These are phyloP conservation scores for Opeltia flavorubescens DNA, from an alignment of 495 filamentous ascomycete genomes.

Conservation along the genomic window DNA sequence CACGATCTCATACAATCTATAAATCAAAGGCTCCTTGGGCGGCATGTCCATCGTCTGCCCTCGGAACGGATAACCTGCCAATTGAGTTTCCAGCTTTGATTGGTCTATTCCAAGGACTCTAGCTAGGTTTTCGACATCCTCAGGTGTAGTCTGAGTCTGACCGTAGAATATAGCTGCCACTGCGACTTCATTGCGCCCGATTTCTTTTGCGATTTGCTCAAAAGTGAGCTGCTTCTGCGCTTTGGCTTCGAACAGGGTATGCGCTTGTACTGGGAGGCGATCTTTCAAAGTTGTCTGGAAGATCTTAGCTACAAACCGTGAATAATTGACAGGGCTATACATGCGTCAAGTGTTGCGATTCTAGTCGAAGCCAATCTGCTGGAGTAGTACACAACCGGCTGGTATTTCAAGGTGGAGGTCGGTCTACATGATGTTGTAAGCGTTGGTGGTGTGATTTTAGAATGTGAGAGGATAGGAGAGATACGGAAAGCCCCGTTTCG, in stretches of 20 bases:
- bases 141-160: conserved; percentile 63
- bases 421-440: too few relatives aligned
- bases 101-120: conserved; percentile 48
- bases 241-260: conserved; percentile 77
- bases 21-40: conserved; percentile 84
- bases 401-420: too few relatives aligned
- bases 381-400: too few relatives aligned
- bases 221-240: conserved; percentile 62
- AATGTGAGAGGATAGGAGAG: too few relatives aligned
- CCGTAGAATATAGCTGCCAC: conserved; percentile 92
- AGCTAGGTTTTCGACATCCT: conserved; percentile 64
- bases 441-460: too few relatives aligned
- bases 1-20: conserved; percentile 88
- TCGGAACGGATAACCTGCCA: conserved; percentile 66
- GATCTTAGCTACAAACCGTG: neutral
- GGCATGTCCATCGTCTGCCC: conserved; percentile 85
- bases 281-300: conserved; percentile 20
- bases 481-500: too few relatives aligned
- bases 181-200: conserved; percentile 81
- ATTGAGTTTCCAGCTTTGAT: conserved; percentile 41
- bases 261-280: conserved; percentile 52
- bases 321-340: neutral
- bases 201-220: conserved; percentile 56
- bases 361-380: conserved; percentile 1
- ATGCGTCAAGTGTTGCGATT: conserved; percentile 19